These are phyloP conservation scores for Oryza coarctata DNA, from an alignment of 176 grass and related monocot genomes.

Conservation along the genomic window DNA sequence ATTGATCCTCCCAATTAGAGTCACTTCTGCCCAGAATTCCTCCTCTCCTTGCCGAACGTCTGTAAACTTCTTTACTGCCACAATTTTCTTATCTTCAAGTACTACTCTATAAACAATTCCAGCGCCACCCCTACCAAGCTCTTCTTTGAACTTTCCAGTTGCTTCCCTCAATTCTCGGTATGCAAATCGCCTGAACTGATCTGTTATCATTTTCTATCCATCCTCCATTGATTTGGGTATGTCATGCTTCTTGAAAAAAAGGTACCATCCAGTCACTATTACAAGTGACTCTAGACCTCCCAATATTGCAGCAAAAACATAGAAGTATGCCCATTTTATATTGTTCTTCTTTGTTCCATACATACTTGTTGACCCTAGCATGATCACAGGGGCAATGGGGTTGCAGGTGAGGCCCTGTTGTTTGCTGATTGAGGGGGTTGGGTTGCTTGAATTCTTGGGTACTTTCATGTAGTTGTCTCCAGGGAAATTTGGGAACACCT, in stretches of 20 bases:
- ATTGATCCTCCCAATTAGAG: slow-evolving; percentile 68
- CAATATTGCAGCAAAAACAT: slow-evolving; percentile 45
- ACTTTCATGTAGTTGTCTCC: slow-evolving; percentile 69
- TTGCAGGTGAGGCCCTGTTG: slow-evolving; percentile 33
- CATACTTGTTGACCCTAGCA: slow-evolving; percentile 35
- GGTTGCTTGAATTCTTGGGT: slow-evolving; percentile 39
- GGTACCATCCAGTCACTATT: slow-evolving; percentile 61
- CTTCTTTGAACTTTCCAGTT: slow-evolving; percentile 76
- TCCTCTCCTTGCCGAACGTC: slow-evolving; percentile 62
- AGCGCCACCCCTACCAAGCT: slow-evolving; percentile 62
- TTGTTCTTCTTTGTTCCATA: slow-evolving; percentile 46
- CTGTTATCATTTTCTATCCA: slow-evolving; percentile 72
- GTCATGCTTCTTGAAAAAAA: slow-evolving; percentile 47
- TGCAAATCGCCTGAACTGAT: slow-evolving; percentile 73
- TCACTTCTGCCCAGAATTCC: slow-evolving; percentile 68
- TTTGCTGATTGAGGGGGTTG: slow-evolving; percentile 13
- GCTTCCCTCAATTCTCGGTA: slow-evolving; percentile 67
- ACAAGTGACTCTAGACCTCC: slow-evolving; percentile 55
- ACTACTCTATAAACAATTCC: slow-evolving; percentile 71
- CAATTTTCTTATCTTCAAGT: slow-evolving; percentile 67
- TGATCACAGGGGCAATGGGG: neutral
- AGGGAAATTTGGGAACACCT: slow-evolving; percentile 43
- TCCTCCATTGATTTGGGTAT: slow-evolving; percentile 57
- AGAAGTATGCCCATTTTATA: slow-evolving; percentile 74
- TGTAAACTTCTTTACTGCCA: slow-evolving; percentile 76